Percentiles rank a stretch among this genome's conserved stretches.
These are phyloP conservation scores for Lagenidium giganteum DNA, from an alignment of 352 stramenopile genomes.

Conservation along the genomic window DNA sequence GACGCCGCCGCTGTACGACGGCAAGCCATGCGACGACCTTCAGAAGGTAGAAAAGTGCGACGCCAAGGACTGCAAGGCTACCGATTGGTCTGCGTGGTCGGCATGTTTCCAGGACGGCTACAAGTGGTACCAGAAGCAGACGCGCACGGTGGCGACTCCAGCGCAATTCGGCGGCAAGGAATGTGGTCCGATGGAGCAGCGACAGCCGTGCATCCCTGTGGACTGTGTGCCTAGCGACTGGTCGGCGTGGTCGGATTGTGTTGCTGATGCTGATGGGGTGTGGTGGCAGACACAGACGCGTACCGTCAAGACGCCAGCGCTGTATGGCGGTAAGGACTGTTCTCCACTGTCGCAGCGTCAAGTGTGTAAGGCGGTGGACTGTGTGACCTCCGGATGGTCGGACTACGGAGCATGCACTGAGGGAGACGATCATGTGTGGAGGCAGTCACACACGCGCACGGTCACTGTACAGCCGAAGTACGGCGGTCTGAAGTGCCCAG, in stretches of 20 bases:
- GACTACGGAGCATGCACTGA: constrained; percentile 1
- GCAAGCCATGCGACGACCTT: constrained; percentile 2
- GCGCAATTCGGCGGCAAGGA: constrained; percentile 3
- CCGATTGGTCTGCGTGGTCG: constrained; percentile 10
- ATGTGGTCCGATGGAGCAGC: constrained; percentile 21
- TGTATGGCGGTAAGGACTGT: constrained; percentile 33
- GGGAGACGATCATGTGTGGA: neutral
- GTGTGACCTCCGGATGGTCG: constrained; percentile 42
- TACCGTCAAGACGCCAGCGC: constrained; percentile 18
- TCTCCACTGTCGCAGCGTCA: constrained; percentile 15
- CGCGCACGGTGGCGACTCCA: constrained; percentile 15
- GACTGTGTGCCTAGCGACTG: constrained; percentile 33
- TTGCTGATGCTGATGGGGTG: neutral
- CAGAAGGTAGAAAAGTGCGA: constrained; percentile 4
- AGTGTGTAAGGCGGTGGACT: constrained; percentile 43
- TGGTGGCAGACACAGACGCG: constrained; percentile 30
- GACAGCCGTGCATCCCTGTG: constrained; percentile 20
- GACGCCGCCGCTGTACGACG: constrained; percentile 2
- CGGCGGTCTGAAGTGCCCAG: constrained; percentile 1
- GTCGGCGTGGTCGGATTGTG: constrained; percentile 27
- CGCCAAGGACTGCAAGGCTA: constrained; percentile 6
- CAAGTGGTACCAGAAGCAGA: neutral
- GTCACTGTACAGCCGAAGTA: constrained; percentile 1
- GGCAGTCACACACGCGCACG: neutral
- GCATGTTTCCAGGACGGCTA: neutral